phyloP scores from a whole-genome alignment of 768 basidiomycete genomes.

The Boletales sp. region DNA sequence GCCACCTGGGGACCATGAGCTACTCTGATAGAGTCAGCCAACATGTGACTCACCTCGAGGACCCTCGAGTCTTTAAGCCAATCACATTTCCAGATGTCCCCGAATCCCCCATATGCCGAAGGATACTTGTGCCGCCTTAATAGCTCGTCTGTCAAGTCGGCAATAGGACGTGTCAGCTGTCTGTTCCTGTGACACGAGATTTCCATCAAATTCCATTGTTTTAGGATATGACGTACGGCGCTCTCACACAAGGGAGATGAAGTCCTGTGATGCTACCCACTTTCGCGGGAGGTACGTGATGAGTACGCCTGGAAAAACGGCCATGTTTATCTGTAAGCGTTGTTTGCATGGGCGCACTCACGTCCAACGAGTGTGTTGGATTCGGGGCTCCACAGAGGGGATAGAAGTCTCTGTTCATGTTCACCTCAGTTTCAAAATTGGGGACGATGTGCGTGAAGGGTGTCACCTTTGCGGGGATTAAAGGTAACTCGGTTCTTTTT shows the following conservation, averaged over 20 bases:
- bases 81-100: constrained; percentile 24
- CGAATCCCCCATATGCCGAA: constrained; percentile 19
- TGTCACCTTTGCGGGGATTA: neutral
- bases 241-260: neutral
- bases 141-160: constrained; percentile 12
- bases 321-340: too few relatives aligned
- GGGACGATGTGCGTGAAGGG: neutral
- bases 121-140: constrained; percentile 17
- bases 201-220: neutral
- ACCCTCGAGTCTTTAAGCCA: constrained; percentile 15
- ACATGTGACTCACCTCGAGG: constrained; percentile 16
- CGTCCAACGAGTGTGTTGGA: neutral
- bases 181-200: neutral
- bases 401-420: neutral
- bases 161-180: neutral
- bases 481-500: neutral
- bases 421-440: too few relatives aligned
- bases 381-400: neutral
- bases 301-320: neutral
- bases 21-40: neutral
- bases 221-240: constrained; percentile 4
- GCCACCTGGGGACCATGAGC: constrained; percentile 18
- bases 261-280: neutral
- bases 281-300: neutral
- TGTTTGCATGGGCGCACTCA: neutral